A percentile compares a stretch with the other conserved stretches of the same genome.
Evolutionary conservation across 768 basidiomycete genomes (phyloP).

Genomic region (Lactarius akahatsu): DNA sequence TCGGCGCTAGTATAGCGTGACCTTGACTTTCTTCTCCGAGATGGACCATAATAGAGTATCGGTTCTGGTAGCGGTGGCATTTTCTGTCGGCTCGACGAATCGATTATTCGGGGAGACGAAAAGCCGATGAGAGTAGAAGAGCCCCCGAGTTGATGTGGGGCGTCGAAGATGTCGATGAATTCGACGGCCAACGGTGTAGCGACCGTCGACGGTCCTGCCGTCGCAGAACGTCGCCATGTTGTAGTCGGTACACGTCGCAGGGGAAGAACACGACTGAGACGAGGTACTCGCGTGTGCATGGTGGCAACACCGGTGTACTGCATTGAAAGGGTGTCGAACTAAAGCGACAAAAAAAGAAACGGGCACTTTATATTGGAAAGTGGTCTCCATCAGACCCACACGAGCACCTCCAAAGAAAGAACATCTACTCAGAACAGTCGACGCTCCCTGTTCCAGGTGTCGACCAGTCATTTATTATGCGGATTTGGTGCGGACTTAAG

Average conservation of each 20-base stretch:
- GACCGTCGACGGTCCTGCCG: not conserved
- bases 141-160: conserved; percentile 42
- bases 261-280: not conserved
- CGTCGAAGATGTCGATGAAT: conserved; percentile 56
- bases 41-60: conserved; percentile 26
- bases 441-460: not conserved
- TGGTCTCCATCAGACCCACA: not conserved
- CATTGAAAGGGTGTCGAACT: not conserved
- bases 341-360: not conserved
- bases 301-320: not conserved
- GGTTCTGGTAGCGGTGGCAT: conserved; percentile 22
- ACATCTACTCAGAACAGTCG: not conserved
- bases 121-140: conserved; percentile 34
- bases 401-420: not conserved
- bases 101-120: conserved; percentile 13
- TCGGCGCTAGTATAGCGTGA: conserved; percentile 7
- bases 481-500: conserved; percentile 7
- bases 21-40: conserved; percentile 26
- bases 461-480: not conserved
- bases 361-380: not conserved
- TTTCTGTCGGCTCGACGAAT: conserved; percentile 18
- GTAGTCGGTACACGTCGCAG: not conserved
- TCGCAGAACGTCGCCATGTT: not conserved
- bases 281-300: not conserved
- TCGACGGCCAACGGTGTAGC: conserved; percentile 9